A percentile compares a stretch with the other conserved stretches of the same genome.
These are phyloP conservation scores for Monosporascus sp. DNA, from an alignment of 2,329 filamentous ascomycete species.

Conservation along the genomic window DNA sequence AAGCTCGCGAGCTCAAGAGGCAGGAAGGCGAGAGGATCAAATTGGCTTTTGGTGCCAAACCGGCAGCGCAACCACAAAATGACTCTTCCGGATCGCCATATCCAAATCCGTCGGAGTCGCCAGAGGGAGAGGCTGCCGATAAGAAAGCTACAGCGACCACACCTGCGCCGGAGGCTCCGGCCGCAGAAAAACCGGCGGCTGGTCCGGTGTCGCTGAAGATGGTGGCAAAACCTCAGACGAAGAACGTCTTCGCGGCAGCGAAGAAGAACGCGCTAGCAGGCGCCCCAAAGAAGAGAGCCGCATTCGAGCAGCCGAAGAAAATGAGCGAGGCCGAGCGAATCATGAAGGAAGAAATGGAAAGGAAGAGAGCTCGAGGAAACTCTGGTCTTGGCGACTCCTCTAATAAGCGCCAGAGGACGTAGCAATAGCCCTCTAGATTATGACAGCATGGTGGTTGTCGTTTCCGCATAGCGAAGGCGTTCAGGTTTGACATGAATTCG, in stretches of 20 bases:
- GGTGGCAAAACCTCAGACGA: slow-evolving; percentile 57
- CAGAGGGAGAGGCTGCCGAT: slow-evolving; percentile 7
- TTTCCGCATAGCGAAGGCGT: neutral
- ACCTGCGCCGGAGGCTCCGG: neutral
- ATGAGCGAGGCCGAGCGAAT: slow-evolving; percentile 86
- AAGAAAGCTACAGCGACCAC: slow-evolving; percentile 11
- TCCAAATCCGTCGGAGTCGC: slow-evolving; percentile 13
- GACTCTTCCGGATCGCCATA: slow-evolving; percentile 10
- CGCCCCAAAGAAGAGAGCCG: slow-evolving; percentile 55
- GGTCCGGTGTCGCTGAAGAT: slow-evolving; percentile 59
- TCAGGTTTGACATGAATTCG: neutral
- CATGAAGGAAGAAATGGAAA: slow-evolving; percentile 79
- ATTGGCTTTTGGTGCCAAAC: slow-evolving; percentile 56
- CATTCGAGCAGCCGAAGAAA: slow-evolving; percentile 63
- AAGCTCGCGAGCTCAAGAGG: slow-evolving; percentile 47
- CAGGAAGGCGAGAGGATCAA: slow-evolving; percentile 72
- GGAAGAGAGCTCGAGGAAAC: slow-evolving; percentile 53
- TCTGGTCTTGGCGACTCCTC: slow-evolving; percentile 39
- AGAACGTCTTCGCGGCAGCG: slow-evolving; percentile 67
- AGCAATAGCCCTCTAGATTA: neutral
- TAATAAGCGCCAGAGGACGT: slow-evolving; percentile 48
- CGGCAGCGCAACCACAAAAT: slow-evolving; percentile 15
- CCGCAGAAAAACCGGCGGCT: slow-evolving; percentile 27
- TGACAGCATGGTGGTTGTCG: neutral
- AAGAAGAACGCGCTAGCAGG: slow-evolving; percentile 64